Conservation (phyloP, 495 filamentous ascomycete species). For the Penicillium samsonianum region DNA sequence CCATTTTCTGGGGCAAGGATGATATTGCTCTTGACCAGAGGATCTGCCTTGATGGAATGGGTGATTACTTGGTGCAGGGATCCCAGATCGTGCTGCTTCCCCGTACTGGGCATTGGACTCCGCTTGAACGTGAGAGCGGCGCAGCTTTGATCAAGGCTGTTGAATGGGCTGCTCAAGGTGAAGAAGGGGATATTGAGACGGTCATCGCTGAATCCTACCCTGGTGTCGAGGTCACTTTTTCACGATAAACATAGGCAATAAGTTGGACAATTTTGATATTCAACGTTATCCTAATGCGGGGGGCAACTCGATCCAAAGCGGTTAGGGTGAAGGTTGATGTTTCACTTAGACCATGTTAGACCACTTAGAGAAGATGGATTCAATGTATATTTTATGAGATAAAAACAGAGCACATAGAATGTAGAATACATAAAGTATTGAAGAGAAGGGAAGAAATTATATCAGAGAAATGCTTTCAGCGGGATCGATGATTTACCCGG, state of each 20-base stretch:
- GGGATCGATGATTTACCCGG: conserved; percentile 3
- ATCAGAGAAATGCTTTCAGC: background rate
- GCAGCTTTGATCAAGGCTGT: conserved; percentile 34
- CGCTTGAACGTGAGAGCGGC: conserved; percentile 42
- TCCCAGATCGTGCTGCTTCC: conserved; percentile 47
- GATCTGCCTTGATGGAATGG: conserved; percentile 47
- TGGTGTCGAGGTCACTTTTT: conserved; percentile 33
- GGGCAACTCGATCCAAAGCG: background rate
- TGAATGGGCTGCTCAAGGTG: conserved; percentile 42
- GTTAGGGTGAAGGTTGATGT: conserved; percentile 1
- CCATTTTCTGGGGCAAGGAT: conserved; percentile 54
- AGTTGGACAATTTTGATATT: background rate
- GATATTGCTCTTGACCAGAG: conserved; percentile 43
- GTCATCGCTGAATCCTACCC: conserved; percentile 35
- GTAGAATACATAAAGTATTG: too few relatives aligned
- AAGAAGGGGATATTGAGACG: conserved; percentile 37
- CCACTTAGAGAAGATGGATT: background rate
- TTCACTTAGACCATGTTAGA: background rate
- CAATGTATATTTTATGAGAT: background rate
- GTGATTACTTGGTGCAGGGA: conserved; percentile 39
- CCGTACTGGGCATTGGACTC: conserved; percentile 44
- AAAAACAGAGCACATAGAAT: background rate
- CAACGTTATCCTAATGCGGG: conserved; percentile 6
- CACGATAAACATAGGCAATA: conserved; percentile 25
- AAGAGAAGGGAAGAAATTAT: background rate